These are phyloP conservation scores for Pseudozyma sp. DNA, from an alignment of 1,284 basidiomycete genomes.

Conservation along the genomic window DNA sequence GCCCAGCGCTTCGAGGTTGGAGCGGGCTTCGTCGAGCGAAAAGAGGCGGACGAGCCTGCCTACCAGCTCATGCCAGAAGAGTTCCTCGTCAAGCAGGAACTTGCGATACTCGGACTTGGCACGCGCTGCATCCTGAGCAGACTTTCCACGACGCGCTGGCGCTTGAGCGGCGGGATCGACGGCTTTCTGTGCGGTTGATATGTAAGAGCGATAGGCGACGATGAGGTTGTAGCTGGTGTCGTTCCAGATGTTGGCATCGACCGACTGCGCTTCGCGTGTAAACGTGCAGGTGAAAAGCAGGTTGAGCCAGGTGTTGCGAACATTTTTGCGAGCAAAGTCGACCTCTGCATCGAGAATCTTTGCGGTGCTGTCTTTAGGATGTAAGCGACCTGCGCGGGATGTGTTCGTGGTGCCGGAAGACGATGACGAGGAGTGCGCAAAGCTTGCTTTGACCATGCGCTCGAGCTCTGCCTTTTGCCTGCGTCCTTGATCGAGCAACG, in stretches of 20 bases:
- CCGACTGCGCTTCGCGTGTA: slow-evolving; percentile 51
- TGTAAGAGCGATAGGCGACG: slow-evolving; percentile 48
- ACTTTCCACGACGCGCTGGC: slow-evolving; percentile 31
- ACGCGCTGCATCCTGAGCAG: slow-evolving; percentile 39
- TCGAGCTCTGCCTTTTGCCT: slow-evolving; percentile 51
- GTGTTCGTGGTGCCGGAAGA: slow-evolving; percentile 15
- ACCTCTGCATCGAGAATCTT: slow-evolving; percentile 50
- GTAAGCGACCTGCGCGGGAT: slow-evolving; percentile 32
- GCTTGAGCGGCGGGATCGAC: slow-evolving; percentile 25
- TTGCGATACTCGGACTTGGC: slow-evolving; percentile 52
- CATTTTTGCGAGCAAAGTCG: slow-evolving; percentile 55
- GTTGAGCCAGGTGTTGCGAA: slow-evolving; percentile 63
- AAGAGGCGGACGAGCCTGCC: slow-evolving; percentile 59
- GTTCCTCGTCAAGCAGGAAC: slow-evolving; percentile 58
- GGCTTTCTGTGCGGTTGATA: slow-evolving; percentile 54
- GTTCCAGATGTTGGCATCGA: slow-evolving; percentile 59
- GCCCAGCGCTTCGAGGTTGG: slow-evolving; percentile 47
- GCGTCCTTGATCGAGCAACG: slow-evolving; percentile 47
- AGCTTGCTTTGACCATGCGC: slow-evolving; percentile 41
- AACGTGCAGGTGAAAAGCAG: slow-evolving; percentile 64
- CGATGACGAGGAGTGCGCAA: slow-evolving; percentile 30
- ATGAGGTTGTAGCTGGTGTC: slow-evolving; percentile 65
- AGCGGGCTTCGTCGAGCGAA: slow-evolving; percentile 52
- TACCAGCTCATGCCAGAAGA: slow-evolving; percentile 61
- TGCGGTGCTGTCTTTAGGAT: slow-evolving; percentile 29